A percentile compares a stretch with the other conserved stretches of the same genome.
Evolutionary conservation across 2,329 filamentous ascomycete species (phyloP).

Genomic region (Arthrobotrys entomopaga): DNA sequence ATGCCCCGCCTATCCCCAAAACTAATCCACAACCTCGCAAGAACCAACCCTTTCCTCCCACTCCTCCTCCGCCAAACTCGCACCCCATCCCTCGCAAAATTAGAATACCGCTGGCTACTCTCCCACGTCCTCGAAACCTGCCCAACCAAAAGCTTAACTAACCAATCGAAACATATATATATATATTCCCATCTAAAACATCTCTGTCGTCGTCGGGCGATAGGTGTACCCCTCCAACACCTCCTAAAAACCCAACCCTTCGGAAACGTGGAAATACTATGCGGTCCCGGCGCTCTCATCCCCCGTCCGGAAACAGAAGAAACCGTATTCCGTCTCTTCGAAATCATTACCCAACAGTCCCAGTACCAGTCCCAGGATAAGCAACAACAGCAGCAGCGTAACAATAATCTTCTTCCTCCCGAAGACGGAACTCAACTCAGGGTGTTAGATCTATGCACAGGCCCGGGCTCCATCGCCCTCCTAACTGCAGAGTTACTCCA

Average conservation of each 20-base stretch:
- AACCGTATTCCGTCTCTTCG: slow-evolving; percentile 63
- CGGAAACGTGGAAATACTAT: slow-evolving; percentile 81
- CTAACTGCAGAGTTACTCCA: slow-evolving; percentile 73
- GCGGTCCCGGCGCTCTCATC: slow-evolving; percentile 81
- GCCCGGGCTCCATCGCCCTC: slow-evolving; percentile 88
- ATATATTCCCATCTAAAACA: slow-evolving; percentile 13
- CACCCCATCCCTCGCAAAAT: slow-evolving; percentile 42
- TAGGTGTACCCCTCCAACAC: slow-evolving; percentile 85
- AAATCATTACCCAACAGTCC: too few species aligned
- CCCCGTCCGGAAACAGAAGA: slow-evolving; percentile 74
- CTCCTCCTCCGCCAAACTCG: slow-evolving; percentile 55
- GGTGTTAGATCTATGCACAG: slow-evolving; percentile 87
- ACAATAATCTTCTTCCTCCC: too few species aligned
- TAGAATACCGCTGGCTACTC: slow-evolving; percentile 56
- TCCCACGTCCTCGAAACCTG: slow-evolving; percentile 9
- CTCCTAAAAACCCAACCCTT: slow-evolving; percentile 89
- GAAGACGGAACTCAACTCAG: too few species aligned
- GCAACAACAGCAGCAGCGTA: slow-evolving; percentile 61
- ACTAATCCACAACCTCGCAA: neutral
- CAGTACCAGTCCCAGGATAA: too few species aligned
- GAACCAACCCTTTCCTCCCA: slow-evolving; percentile 15
- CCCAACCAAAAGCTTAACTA: slow-evolving; percentile 13
- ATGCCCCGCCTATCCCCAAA: slow-evolving; percentile 27
- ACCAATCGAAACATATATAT: slow-evolving; percentile 13
- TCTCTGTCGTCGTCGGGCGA: slow-evolving; percentile 69